Base-by-base conservation (phyloP, 164 flowering plant genomes). In the Kalanchoe fedtschenkoi region DNA sequence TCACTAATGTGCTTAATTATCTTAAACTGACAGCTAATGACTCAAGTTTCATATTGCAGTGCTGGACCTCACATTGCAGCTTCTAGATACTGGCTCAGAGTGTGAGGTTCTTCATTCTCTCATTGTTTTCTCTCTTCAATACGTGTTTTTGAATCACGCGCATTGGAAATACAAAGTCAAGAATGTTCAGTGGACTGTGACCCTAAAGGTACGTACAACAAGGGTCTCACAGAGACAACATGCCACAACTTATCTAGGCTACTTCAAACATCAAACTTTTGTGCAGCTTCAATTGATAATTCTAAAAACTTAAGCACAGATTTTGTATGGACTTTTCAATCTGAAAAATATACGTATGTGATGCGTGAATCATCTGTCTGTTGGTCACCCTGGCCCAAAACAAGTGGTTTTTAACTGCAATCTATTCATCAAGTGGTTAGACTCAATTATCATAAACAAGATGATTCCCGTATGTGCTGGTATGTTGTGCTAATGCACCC, bases 61-160 rank as follows among this genome's bases (percentile, higher is more conserved):
- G 68, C 75, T 93, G 71, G 96, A 86, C 65, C 86, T 93, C 55
- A 86, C 89, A 17, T 69, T 73, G 74, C 81, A 81, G 71, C 89
- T 93, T 71, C 64, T 93, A 68, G 85, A 81, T 72, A 71, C 76
- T 4, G 97, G 91, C 66, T 70, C 78, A 33, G 89, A 88, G 65
- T 72, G 82, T 70, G 88, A 85, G 67, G 58, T 62, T 65, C 78
- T 78, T 43, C 57, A 76, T 34, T 81, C 89, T 37, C 79, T 89
- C 44, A 68, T 85, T 65, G 80, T 82, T 28, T 88, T 90, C 72
- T 81, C 77, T 26, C 75, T 93, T 60, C 97, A 90, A 67, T 90
- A 83, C 79, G 79, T 88, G 65, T 82, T 90, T 6, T 88, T 90
- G 41, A 90, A 88, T 70, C 96, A 93, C 67, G 99, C 85, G 68